Conservation (phyloP, 768 basidiomycete species). For the Collybia sp. region DNA sequence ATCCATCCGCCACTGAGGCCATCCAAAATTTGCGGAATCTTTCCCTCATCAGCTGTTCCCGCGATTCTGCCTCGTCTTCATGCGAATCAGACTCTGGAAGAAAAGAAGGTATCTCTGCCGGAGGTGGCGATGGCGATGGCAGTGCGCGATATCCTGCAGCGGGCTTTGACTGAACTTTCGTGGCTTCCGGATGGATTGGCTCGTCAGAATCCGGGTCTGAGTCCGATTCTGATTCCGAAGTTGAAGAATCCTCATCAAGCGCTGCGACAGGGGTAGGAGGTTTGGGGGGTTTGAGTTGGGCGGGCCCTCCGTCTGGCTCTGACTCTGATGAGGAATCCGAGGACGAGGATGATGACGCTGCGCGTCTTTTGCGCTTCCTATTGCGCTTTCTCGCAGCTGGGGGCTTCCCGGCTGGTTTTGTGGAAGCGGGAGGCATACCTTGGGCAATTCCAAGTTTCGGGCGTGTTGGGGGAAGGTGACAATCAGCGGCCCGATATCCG, state of each 20-base stretch:
- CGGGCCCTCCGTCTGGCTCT: constrained; percentile 9
- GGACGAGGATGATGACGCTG: constrained; percentile 35
- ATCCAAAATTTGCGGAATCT: constrained; percentile 86
- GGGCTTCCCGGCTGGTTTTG: constrained; percentile 17
- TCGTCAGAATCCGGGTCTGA: constrained; percentile 22
- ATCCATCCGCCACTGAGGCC: constrained; percentile 75
- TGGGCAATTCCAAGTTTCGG: no score
- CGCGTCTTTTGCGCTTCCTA: constrained; percentile 52
- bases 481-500: no score
- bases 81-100: constrained; percentile 32
- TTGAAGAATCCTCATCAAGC: constrained; percentile 6
- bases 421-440: no score
- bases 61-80: constrained; percentile 18
- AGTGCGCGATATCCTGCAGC: constrained; percentile 18
- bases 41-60: constrained; percentile 53
- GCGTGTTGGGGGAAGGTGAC: no score
- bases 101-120: constrained; percentile 53
- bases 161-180: neutral
- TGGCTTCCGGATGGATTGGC: constrained; percentile 11
- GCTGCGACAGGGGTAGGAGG: constrained; percentile 7
- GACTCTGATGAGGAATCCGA: constrained; percentile 23
- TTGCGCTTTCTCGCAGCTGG: constrained; percentile 38
- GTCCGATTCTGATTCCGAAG: constrained; percentile 25
- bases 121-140: constrained; percentile 42
- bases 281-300: neutral